A percentile compares a stretch with the other conserved stretches of the same genome.
These are phyloP conservation scores for Cladobotryum mycophilum DNA, from an alignment of 2,329 filamentous ascomycete species.

Conservation along the genomic window DNA sequence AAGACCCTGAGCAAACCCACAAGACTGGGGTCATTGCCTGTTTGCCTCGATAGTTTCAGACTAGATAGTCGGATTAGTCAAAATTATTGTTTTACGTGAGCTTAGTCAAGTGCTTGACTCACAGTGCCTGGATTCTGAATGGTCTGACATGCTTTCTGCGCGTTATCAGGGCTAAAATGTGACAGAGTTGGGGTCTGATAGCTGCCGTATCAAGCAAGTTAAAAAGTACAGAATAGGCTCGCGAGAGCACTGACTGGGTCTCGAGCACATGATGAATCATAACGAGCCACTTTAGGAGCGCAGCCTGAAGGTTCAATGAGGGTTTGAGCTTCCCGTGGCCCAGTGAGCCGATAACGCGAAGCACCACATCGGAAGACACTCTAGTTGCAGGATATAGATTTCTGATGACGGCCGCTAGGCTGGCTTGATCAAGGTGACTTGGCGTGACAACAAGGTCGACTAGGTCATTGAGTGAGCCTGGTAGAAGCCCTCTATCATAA, in stretches of 20 bases:
- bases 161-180: conserved; percentile 73
- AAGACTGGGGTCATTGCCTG: conserved; percentile 66
- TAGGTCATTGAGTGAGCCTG: conserved; percentile 53
- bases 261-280: conserved; percentile 68
- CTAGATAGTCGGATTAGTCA: conserved; percentile 27
- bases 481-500: conserved; percentile 62
- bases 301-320: conserved; percentile 61
- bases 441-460: conserved; percentile 61
- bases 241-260: conserved; percentile 55
- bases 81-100: no score
- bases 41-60: conserved; percentile 51
- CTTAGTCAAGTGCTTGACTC: neutral
- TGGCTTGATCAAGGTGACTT: conserved; percentile 70
- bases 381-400: conserved; percentile 68
- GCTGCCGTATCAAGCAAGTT: conserved; percentile 76
- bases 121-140: conserved; percentile 74
- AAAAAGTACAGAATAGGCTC: conserved; percentile 70
- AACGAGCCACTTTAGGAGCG: conserved; percentile 71
- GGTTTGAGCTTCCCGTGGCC: conserved; percentile 74
- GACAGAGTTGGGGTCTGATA: conserved; percentile 61
- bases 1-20: conserved; percentile 72
- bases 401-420: conserved; percentile 60
- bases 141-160: conserved; percentile 76
- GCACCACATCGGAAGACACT: conserved; percentile 54
- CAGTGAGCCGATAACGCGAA: conserved; percentile 65